Evolutionary conservation across 345 rosid genomes (phyloP).

Genomic region (Sisymbrium irio): DNA sequence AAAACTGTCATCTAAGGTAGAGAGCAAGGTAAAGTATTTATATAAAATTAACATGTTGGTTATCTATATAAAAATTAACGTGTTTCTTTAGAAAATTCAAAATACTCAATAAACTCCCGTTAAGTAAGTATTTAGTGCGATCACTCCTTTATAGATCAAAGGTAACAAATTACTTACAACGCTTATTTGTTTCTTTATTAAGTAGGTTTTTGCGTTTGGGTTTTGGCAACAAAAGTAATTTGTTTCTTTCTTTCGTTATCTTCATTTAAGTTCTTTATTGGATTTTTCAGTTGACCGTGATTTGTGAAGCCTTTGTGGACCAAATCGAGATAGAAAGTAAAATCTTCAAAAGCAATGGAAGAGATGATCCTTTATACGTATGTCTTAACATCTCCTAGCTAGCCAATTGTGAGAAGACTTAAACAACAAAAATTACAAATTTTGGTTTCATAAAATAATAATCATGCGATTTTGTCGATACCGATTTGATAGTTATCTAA

Average conservation of each 20-base stretch:
- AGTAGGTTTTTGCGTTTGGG: not conserved
- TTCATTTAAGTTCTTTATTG: not conserved
- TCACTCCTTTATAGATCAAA: not conserved
- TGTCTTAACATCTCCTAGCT: not conserved
- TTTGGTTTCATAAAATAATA: not conserved
- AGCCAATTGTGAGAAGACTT: not conserved
- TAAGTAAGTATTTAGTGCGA: not conserved
- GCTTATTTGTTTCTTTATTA: not conserved
- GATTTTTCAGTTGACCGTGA: not conserved
- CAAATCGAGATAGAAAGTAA: not conserved
- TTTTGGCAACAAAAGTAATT: not conserved
- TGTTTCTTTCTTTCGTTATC: not conserved
- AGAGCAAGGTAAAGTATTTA: not conserved
- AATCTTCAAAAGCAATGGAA: conserved; percentile 14
- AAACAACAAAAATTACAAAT: not conserved
- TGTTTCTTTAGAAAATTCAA: too few relatives aligned
- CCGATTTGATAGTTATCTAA: not conserved
- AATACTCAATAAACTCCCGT: too few relatives aligned
- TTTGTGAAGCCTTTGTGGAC: not conserved
- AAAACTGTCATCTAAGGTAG: too few relatives aligned
- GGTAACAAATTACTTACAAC: not conserved
- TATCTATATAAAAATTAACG: too few relatives aligned
- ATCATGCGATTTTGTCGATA: not conserved
- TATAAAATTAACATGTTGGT: not conserved
- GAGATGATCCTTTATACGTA: not conserved